Evolutionary conservation across 139 green algal species (phyloP).

Genomic region (Coccomyxa sp.): DNA sequence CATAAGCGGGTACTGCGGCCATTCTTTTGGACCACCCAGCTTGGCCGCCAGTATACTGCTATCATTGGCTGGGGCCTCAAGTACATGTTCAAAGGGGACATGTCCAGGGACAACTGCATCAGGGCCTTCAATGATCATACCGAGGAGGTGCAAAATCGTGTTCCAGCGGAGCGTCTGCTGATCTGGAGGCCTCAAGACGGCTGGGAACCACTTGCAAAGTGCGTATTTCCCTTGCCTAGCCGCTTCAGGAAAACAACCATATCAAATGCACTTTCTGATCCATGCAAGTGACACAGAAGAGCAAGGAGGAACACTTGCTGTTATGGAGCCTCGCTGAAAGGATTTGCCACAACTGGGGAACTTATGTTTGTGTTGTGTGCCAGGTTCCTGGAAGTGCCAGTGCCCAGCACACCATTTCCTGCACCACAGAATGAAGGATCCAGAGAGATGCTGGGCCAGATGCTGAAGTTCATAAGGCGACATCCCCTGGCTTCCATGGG

Average conservation of each 20-base stretch:
- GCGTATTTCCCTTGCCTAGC: not conserved
- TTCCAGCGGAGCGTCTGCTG: not conserved
- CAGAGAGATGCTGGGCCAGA: not conserved
- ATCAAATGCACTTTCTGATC: too few species aligned
- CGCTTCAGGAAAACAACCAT: not conserved
- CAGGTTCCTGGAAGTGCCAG: constrained; percentile 1
- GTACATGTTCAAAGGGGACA: not conserved
- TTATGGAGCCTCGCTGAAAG: too few species aligned
- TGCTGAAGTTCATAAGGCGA: not conserved
- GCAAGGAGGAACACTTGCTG: too few species aligned
- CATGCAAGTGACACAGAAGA: too few species aligned
- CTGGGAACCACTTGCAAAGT: not conserved
- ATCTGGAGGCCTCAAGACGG: not conserved
- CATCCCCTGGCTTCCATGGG: not conserved
- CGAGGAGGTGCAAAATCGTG: not conserved
- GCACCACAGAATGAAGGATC: constrained; percentile 3
- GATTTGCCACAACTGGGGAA: not conserved
- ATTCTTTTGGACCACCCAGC: not conserved
- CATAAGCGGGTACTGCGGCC: not conserved
- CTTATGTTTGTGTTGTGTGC: not conserved
- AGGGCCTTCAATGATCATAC: not conserved
- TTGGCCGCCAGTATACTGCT: not conserved
- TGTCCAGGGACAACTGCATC: not conserved
- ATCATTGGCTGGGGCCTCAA: constrained; percentile 5
- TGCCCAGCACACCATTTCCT: not conserved